A percentile compares a stretch with the other conserved stretches of the same genome.
phyloP scores from a whole-genome alignment of 768 basidiomycete species.

The Suillus ampliporus region DNA sequence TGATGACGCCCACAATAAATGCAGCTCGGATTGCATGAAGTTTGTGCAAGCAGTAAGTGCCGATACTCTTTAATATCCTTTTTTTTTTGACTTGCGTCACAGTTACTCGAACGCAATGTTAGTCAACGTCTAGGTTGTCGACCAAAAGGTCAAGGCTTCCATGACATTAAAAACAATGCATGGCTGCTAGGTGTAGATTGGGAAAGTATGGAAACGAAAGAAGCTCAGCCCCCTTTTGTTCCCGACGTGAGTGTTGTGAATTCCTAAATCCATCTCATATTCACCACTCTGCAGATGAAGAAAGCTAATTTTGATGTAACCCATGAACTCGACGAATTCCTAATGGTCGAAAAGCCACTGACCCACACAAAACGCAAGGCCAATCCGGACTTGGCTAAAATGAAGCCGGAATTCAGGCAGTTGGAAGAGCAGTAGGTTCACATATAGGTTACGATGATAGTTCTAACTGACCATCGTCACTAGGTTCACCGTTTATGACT shows the following conservation, averaged over 20 bases:
- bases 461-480: constrained; percentile 15
- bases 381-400: constrained; percentile 81
- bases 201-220: constrained; percentile 74
- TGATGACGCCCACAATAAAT: constrained; percentile 62
- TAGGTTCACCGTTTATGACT: constrained; percentile 93
- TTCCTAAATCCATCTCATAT: constrained; percentile 8
- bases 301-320: constrained; percentile 98
- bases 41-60: constrained; percentile 69
- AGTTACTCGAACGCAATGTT: constrained; percentile 89
- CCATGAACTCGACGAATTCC: constrained; percentile 95
- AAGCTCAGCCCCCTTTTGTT: constrained; percentile 79
- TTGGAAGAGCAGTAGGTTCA: constrained; percentile 87
- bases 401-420: constrained; percentile 90
- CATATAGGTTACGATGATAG: background rate
- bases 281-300: constrained; percentile 65
- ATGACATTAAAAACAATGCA: constrained; percentile 79
- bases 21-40: constrained; percentile 68
- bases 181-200: constrained; percentile 90
- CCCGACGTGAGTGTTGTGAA: constrained; percentile 78
- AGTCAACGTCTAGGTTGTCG: constrained; percentile 82
- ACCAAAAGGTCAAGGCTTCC: constrained; percentile 68
- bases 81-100: constrained; percentile 8
- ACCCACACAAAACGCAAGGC: constrained; percentile 93
- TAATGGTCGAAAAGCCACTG: constrained; percentile 98
- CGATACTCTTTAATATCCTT: background rate